Conservation (phyloP, 1,284 basidiomycete genomes). For the Sporisorium exsertum region DNA sequence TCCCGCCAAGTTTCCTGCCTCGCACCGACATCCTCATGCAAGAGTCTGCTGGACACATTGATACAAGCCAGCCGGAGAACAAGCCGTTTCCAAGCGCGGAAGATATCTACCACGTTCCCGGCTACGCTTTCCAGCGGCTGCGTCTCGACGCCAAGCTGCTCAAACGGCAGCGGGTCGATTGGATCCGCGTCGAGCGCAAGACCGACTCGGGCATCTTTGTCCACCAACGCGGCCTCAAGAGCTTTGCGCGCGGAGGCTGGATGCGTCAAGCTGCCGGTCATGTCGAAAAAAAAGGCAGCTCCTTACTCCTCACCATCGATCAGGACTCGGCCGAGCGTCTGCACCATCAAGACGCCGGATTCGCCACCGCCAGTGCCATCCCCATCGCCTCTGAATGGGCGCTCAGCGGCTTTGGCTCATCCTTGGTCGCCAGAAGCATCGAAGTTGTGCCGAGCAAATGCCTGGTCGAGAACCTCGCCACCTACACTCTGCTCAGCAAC, state of each 20-base stretch:
- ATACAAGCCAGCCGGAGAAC: slow-evolving; percentile 21
- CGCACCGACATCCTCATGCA: slow-evolving; percentile 30
- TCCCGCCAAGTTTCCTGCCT: slow-evolving; percentile 43
- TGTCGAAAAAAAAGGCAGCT: slow-evolving; percentile 18
- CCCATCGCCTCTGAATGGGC: slow-evolving; percentile 42
- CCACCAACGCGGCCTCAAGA: slow-evolving; percentile 36
- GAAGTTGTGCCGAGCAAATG: slow-evolving; percentile 44
- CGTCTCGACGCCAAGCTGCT: slow-evolving; percentile 41
- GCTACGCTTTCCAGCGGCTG: slow-evolving; percentile 42
- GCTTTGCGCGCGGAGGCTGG: slow-evolving; percentile 48
- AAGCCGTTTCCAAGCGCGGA: slow-evolving; percentile 41
- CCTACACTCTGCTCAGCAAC: slow-evolving; percentile 24
- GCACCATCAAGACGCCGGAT: slow-evolving; percentile 16
- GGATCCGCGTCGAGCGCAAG: slow-evolving; percentile 51
- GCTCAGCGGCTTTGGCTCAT: slow-evolving; percentile 43
- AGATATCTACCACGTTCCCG: slow-evolving; percentile 51
- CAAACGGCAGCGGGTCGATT: slow-evolving; percentile 40
- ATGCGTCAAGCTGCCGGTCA: slow-evolving; percentile 29
- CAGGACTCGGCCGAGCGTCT: slow-evolving; percentile 14
- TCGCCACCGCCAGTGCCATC: slow-evolving; percentile 14
- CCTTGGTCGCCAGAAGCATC: slow-evolving; percentile 53
- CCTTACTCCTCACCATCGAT: slow-evolving; percentile 12
- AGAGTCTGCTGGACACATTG: slow-evolving; percentile 5
- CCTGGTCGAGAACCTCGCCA: slow-evolving; percentile 25
- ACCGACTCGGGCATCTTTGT: slow-evolving; percentile 30